phyloP scores from a whole-genome alignment of 1,139 yeast species.

The Yamadazyma diospyri region DNA sequence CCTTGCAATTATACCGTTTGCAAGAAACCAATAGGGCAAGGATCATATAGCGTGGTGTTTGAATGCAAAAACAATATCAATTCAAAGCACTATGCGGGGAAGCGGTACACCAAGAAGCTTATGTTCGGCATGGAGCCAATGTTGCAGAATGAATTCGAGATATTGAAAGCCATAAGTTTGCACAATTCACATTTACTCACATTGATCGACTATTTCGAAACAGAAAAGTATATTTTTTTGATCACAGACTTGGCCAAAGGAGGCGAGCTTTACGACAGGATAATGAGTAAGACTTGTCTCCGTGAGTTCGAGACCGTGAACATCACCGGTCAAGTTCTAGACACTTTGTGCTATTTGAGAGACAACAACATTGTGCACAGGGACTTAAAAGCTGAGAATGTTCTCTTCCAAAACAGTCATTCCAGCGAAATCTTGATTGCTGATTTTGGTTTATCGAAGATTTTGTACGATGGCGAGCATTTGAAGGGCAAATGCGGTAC shows the following conservation, averaged over 20 bases:
- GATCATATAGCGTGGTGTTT: slow-evolving; percentile 37
- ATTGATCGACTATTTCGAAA: slow-evolving; percentile 68
- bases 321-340: slow-evolving; percentile 25
- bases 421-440: slow-evolving; percentile 55
- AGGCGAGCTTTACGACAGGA: slow-evolving; percentile 66
- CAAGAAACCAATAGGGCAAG: slow-evolving; percentile 32
- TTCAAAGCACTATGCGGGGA: slow-evolving; percentile 38
- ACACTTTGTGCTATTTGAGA: slow-evolving; percentile 31
- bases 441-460: slow-evolving; percentile 64
- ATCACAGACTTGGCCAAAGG: slow-evolving; percentile 68
- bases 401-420: slow-evolving; percentile 24
- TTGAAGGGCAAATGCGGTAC: slow-evolving; percentile 52
- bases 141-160: slow-evolving; percentile 54
- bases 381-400: slow-evolving; percentile 41
- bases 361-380: slow-evolving; percentile 35
- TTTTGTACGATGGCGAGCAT: slow-evolving; percentile 23
- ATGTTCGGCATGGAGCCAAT: slow-evolving; percentile 32
- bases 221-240: slow-evolving; percentile 53
- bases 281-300: slow-evolving; percentile 41
- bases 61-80: slow-evolving; percentile 35
- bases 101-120: slow-evolving; percentile 30
- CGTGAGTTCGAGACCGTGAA: slow-evolving; percentile 49
- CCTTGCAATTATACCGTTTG: slow-evolving; percentile 35
- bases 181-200: slow-evolving; percentile 53
- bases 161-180: slow-evolving; percentile 45